phyloP scores from a whole-genome alignment of 176 grass and related monocot genomes.

The Bromus sterilis region DNA sequence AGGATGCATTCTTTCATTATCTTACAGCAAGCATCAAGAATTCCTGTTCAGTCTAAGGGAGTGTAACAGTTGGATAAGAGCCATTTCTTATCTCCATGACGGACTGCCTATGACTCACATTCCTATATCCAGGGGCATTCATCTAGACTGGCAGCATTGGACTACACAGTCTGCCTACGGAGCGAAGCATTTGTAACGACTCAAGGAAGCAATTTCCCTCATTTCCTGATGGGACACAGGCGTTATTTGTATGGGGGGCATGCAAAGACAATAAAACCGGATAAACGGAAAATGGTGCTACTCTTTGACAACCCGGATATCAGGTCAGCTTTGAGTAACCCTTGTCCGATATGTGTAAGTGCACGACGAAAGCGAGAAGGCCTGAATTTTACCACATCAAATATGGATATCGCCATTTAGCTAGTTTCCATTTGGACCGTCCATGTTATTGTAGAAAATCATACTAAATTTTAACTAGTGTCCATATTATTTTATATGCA shows the following conservation, averaged over 20 bases:
- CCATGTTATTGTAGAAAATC: background rate
- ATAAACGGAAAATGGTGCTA: constrained; percentile 71
- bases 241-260: constrained; percentile 66
- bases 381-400: background rate
- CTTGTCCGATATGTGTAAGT: background rate
- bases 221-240: constrained; percentile 86
- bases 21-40: background rate
- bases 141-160: constrained; percentile 73
- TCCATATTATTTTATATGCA: background rate
- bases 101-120: background rate
- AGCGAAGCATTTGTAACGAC: constrained; percentile 78
- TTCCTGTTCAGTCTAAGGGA: background rate
- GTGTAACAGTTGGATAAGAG: background rate
- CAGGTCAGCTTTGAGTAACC: constrained; percentile 30
- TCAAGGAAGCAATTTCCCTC: constrained; percentile 95
- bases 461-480: background rate
- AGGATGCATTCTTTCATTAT: background rate
- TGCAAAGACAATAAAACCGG: constrained; percentile 78
- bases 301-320: constrained; percentile 63
- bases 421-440: background rate
- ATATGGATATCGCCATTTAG: background rate
- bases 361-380: background rate
- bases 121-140: constrained; percentile 57
- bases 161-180: constrained; percentile 60
- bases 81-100: background rate